A percentile compares a stretch with the other conserved stretches of the same genome.
Conservation (phyloP, 73 alveolate species). For the Effrenium voratum region DNA sequence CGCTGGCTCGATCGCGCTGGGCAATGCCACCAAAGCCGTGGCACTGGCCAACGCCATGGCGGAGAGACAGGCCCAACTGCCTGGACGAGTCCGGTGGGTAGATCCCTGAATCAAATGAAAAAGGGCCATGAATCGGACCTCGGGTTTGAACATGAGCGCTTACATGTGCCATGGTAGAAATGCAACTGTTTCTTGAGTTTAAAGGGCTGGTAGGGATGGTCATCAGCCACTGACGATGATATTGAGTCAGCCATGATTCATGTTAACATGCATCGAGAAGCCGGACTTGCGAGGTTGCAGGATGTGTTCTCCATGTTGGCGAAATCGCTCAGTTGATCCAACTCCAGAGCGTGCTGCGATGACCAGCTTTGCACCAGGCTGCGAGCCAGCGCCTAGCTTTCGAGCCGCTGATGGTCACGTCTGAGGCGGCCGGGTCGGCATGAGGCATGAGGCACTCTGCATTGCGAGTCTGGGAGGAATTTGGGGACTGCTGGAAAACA, state of each 20-base stretch:
- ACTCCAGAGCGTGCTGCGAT: background rate
- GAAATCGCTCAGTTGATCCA: background rate
- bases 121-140: no score
- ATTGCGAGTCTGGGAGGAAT: no score
- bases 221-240: background rate
- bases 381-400: conserved; percentile 35
- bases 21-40: conserved; percentile 93
- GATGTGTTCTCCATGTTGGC: background rate
- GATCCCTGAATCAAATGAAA: no score
- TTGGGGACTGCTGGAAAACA: no score
- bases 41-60: conserved; percentile 87
- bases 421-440: no score
- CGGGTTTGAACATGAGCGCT: no score
- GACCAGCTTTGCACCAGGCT: background rate
- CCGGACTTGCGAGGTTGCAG: background rate
- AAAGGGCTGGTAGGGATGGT: background rate
- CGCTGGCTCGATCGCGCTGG: conserved; percentile 38
- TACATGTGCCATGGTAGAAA: no score
- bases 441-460: no score
- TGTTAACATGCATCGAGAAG: background rate
- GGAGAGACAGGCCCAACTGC: conserved; percentile 54
- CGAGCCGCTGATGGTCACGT: background rate
- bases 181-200: background rate
- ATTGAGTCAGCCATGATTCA: background rate
- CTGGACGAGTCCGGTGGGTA: no score